Evolutionary conservation across 768 basidiomycete species (phyloP).

Genomic region (Boletus bicolor): DNA sequence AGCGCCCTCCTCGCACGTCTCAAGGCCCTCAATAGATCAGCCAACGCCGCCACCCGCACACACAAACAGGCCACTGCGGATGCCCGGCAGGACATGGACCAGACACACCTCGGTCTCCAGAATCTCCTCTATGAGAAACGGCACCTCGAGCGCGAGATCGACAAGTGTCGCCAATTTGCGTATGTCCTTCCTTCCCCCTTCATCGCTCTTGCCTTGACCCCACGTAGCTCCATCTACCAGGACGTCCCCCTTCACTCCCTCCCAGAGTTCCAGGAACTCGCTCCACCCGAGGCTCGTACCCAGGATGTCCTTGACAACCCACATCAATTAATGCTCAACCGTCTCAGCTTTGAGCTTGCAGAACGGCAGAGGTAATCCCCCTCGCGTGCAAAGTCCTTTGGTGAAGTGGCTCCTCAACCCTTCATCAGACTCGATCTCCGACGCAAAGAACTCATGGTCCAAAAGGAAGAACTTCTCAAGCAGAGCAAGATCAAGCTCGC

Average conservation of each 20-base stretch:
- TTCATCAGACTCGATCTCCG: conserved; percentile 62
- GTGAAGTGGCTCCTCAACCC: conserved; percentile 2
- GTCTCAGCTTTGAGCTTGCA: conserved; percentile 80
- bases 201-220: neutral
- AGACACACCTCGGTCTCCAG: conserved; percentile 80
- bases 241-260: conserved; percentile 73
- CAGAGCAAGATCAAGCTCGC: conserved; percentile 70
- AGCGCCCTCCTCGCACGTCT: conserved; percentile 76
- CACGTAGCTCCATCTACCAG: conserved; percentile 77
- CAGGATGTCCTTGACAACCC: conserved; percentile 60
- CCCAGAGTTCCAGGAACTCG: conserved; percentile 65
- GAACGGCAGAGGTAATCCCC: conserved; percentile 76
- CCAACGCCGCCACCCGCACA: conserved; percentile 65
- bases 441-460: conserved; percentile 61
- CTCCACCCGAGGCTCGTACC: conserved; percentile 64
- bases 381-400: neutral
- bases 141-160: conserved; percentile 87
- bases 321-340: conserved; percentile 85
- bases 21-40: conserved; percentile 73
- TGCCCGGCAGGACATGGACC: conserved; percentile 86
- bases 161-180: conserved; percentile 92
- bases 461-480: conserved; percentile 79
- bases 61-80: conserved; percentile 72
- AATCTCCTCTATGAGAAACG: conserved; percentile 87
- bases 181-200: conserved; percentile 30